Evolutionary conservation across 2,329 filamentous ascomycete genomes (phyloP).

Genomic region (Coniochaeta hoffmannii): DNA sequence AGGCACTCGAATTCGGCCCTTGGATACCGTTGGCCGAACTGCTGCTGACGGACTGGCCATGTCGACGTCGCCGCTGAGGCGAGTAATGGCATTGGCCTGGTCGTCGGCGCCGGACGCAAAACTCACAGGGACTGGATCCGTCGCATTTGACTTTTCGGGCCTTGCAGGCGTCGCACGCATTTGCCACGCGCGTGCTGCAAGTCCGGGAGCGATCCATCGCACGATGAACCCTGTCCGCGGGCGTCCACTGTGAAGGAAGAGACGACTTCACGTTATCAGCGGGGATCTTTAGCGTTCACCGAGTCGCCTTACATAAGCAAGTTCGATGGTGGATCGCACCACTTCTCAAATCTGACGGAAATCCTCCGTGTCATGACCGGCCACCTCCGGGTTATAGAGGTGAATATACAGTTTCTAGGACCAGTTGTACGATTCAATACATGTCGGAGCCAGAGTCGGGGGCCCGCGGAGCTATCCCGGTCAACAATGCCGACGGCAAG

Average conservation of each 20-base stretch:
- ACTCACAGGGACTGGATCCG: conserved; percentile 43
- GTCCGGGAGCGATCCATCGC: background rate
- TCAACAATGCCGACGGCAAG: conserved; percentile 26
- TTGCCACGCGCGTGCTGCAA: conserved; percentile 35
- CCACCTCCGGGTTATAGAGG: background rate
- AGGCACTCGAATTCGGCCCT: background rate
- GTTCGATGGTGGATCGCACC: too few relatives aligned
- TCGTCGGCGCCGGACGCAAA: conserved; percentile 37
- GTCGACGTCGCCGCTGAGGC: conserved; percentile 29
- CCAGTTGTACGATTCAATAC: background rate
- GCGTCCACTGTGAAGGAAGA: too few relatives aligned
- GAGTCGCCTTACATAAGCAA: too few relatives aligned
- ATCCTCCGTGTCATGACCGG: background rate
- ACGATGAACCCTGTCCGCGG: too few relatives aligned
- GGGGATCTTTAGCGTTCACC: too few relatives aligned
- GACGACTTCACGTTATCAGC: too few relatives aligned
- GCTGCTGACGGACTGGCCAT: background rate
- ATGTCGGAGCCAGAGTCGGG: background rate
- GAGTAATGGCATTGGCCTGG: conserved; percentile 40
- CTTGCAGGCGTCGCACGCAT: conserved; percentile 49
- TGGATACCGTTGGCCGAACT: background rate
- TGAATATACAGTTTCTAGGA: too few relatives aligned
- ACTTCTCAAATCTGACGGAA: too few relatives aligned
- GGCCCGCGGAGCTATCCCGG: conserved; percentile 3
- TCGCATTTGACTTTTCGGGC: conserved; percentile 48